Conservation (phyloP, 768 basidiomycete genomes). For the Suillus fuscotomentosus region DNA sequence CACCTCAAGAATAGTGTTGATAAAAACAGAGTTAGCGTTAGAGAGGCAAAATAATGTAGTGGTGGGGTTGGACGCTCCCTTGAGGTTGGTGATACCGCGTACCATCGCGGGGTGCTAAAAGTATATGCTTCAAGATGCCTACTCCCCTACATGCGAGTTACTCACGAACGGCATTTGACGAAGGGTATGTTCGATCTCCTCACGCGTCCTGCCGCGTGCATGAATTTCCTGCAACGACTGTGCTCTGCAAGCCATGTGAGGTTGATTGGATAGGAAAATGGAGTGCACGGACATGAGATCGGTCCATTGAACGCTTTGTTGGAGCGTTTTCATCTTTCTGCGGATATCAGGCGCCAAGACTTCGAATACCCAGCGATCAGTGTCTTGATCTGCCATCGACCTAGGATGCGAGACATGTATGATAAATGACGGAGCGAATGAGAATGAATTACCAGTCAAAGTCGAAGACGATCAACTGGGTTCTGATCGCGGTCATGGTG, state of each 20-base stretch:
- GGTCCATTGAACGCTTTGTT: conserved; percentile 78
- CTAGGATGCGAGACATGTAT: conserved; percentile 33
- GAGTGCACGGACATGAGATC: conserved; percentile 79
- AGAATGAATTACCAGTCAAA: conserved; percentile 80
- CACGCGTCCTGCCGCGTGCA: conserved; percentile 61
- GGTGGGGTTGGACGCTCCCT: conserved; percentile 56
- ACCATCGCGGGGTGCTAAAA: conserved; percentile 94
- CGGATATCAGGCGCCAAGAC: conserved; percentile 85
- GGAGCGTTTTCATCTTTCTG: conserved; percentile 69
- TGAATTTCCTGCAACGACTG: conserved; percentile 71
- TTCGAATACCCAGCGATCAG: conserved; percentile 91
- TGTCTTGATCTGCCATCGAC: conserved; percentile 94
- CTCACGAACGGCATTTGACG: conserved; percentile 85
- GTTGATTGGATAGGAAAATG: background rate
- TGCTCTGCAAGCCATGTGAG: conserved; percentile 42
- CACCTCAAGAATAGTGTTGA: conserved; percentile 85
- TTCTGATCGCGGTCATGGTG: conserved; percentile 30
- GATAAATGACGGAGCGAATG: background rate
- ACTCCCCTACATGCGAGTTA: background rate
- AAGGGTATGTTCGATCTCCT: conserved; percentile 78
- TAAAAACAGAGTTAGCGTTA: conserved; percentile 92
- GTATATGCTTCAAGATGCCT: background rate
- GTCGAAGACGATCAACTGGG: conserved; percentile 88
- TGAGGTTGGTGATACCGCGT: conserved; percentile 79
- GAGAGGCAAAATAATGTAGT: conserved; percentile 88